Percentiles rank a stretch among this genome's conserved stretches.
Evolutionary conservation across 2,329 filamentous ascomycete species (phyloP).

Genomic region (Spiromastix sp.): DNA sequence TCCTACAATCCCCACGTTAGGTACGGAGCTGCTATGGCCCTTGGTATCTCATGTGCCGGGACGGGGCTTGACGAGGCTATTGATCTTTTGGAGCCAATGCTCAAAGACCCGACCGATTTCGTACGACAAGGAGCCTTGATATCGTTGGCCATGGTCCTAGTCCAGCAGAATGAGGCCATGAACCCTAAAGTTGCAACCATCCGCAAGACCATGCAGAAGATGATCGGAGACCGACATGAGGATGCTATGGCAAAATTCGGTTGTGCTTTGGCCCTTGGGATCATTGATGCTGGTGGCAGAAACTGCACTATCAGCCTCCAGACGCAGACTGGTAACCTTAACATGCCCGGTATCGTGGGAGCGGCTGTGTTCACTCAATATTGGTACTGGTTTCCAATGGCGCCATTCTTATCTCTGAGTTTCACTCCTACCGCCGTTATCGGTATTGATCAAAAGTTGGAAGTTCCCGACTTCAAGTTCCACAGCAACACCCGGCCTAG

Average conservation of each 20-base stretch:
- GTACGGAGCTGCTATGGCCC: constrained; percentile 95
- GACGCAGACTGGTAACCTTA: constrained; percentile 94
- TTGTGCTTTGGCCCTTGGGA: constrained; percentile 83
- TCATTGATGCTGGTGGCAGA: constrained; percentile 93
- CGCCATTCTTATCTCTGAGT: constrained; percentile 89
- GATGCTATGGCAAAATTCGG: constrained; percentile 99
- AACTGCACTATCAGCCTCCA: constrained; percentile 98
- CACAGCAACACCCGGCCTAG: constrained; percentile 90
- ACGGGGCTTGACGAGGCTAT: constrained; percentile 94
- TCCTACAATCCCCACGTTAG: constrained; percentile 98
- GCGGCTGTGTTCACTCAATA: constrained; percentile 99
- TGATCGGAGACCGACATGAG: constrained; percentile 87
- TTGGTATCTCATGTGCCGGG: constrained; percentile 94
- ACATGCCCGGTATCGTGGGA: constrained; percentile 96
- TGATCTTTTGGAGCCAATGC: constrained; percentile 95
- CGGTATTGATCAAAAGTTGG: constrained; percentile 83
- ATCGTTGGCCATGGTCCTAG: constrained; percentile 91
- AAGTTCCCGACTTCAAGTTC: constrained; percentile 91
- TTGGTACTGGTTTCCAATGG: constrained; percentile 99
- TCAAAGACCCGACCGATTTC: constrained; percentile 98
- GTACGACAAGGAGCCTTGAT: constrained; percentile 94
- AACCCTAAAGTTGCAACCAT: constrained; percentile 91
- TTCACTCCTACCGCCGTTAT: constrained; percentile 97
- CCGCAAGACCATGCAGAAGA: constrained; percentile 88
- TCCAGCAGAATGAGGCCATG: constrained; percentile 98